Evolutionary conservation across 1,139 yeast species (phyloP).

Genomic region (Pichia sorboxylosa): DNA sequence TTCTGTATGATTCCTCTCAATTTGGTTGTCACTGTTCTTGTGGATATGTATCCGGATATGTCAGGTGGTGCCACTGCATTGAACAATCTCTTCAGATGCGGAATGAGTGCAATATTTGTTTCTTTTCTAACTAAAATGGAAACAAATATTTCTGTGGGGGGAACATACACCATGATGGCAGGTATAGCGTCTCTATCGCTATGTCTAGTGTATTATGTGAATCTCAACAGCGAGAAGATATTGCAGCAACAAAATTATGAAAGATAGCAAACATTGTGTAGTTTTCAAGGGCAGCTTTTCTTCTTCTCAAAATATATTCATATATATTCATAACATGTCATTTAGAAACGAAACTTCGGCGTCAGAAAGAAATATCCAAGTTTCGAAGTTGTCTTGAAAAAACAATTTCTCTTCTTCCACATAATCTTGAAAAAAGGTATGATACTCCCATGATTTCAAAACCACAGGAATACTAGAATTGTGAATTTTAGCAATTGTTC

Average conservation of each 20-base stretch:
- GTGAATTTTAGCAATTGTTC: neutral
- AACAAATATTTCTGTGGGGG: conserved; percentile 42
- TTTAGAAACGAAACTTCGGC: too few relatives aligned
- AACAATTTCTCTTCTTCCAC: too few relatives aligned
- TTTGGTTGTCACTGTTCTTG: conserved; percentile 42
- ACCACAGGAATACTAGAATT: neutral
- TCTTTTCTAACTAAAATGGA: conserved; percentile 54
- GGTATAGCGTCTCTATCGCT: conserved; percentile 24
- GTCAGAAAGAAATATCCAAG: too few relatives aligned
- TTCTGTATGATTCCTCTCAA: conserved; percentile 42
- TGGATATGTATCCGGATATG: conserved; percentile 48
- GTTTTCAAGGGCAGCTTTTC: too few relatives aligned
- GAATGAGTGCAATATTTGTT: conserved; percentile 48
- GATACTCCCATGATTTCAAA: neutral
- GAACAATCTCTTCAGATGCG: conserved; percentile 49
- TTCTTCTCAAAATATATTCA: too few relatives aligned
- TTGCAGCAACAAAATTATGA: too few relatives aligned
- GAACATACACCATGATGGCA: conserved; percentile 49
- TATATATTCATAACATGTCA: too few relatives aligned
- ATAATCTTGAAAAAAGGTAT: too few relatives aligned
- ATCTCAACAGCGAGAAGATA: too few relatives aligned
- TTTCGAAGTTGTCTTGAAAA: too few relatives aligned
- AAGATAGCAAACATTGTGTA: too few relatives aligned
- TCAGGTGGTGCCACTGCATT: conserved; percentile 54
- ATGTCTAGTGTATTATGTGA: too few relatives aligned